Evolutionary conservation across 2,329 filamentous ascomycete genomes (phyloP).

Genomic region (Calonectria crousiana): DNA sequence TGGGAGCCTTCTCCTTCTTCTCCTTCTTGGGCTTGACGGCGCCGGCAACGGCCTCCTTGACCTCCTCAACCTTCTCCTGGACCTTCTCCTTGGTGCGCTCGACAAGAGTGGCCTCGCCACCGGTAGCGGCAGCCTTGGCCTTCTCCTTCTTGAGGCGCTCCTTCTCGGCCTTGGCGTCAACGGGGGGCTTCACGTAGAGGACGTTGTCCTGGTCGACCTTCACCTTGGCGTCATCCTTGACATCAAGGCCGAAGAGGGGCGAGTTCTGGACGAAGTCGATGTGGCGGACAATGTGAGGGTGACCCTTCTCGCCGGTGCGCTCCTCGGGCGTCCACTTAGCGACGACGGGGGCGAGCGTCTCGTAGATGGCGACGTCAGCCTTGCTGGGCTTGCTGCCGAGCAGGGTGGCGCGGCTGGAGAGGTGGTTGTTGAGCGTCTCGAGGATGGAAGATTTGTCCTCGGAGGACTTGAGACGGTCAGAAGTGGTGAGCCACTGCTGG

Average conservation of each 20-base stretch:
- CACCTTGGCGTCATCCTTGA: constrained; percentile 81
- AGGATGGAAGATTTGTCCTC: constrained; percentile 77
- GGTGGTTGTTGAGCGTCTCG: constrained; percentile 84
- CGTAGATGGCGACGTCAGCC: constrained; percentile 87
- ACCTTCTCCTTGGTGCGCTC: constrained; percentile 73
- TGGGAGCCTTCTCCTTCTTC: constrained; percentile 90
- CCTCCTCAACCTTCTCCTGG: constrained; percentile 66
- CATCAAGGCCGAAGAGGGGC: constrained; percentile 76
- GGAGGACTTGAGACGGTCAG: constrained; percentile 71
- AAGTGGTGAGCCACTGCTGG: constrained; percentile 87
- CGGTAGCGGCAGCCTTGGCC: constrained; percentile 72
- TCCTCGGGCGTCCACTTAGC: constrained; percentile 86
- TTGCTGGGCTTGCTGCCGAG: constrained; percentile 90
- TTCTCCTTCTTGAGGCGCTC: constrained; percentile 98
- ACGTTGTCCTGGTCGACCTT: constrained; percentile 83
- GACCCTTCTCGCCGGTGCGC: constrained; percentile 88
- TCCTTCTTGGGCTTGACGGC: constrained; percentile 76
- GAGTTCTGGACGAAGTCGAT: constrained; percentile 97
- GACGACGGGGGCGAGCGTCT: constrained; percentile 80
- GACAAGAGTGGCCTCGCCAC: constrained; percentile 62
- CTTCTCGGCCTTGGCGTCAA: constrained; percentile 95
- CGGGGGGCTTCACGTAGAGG: constrained; percentile 87
- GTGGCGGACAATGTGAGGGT: constrained; percentile 91
- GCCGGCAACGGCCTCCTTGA: constrained; percentile 53
- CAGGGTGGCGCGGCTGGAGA: constrained; percentile 88